Base-by-base conservation (phyloP, 108 stramenopile species). In the Cyclotella atomus region DNA sequence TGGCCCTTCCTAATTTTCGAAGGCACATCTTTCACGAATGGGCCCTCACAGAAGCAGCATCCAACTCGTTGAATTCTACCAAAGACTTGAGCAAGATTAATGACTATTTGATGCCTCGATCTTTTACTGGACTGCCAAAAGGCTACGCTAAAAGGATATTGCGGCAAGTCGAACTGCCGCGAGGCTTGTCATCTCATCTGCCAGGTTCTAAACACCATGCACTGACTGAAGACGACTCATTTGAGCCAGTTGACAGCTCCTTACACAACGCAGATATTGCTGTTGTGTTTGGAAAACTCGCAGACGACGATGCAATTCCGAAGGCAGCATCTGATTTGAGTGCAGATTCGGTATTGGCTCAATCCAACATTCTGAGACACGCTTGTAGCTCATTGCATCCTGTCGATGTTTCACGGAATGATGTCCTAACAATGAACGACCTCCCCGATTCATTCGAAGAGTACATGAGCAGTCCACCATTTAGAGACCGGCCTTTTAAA, bases 21-120 rank as follows among this genome's bases (percentile, higher is more conserved):
- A 88, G 85, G 43, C 87, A 91, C 71, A 86, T 88, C 20, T 80
- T 92, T 60, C 88, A 95, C 56, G 93, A 95, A 71, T 88, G 87
- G 89, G 72, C 89, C 47, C 91, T 88, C 55, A 67, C 65, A 36
- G 93, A 91, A 67, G 45, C 79, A 80, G 64, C 68, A 67, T 54
- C 23, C 8, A 34, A 36, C 60, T 24, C 27, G 27, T 15, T 73
- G 36, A 60, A 70, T 46, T 43, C 63, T n/a, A n/a, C n/a, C 38
- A 47, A 36, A 54, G 28, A 29, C 45, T 45, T 15, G 21, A 46
- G 17, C n/a, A 38, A 57, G 14, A 56, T 56, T 20, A 53, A 71
- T 23, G 50, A 46, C 12, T 70, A 71, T 56, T 29, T 72, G 43
- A 61, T 88, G 14, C 70, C 78, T 36, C 64, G 25, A 20, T 24